Base-by-base conservation (phyloP, 148 eudicot genomes). In the Agrostemma githago region DNA sequence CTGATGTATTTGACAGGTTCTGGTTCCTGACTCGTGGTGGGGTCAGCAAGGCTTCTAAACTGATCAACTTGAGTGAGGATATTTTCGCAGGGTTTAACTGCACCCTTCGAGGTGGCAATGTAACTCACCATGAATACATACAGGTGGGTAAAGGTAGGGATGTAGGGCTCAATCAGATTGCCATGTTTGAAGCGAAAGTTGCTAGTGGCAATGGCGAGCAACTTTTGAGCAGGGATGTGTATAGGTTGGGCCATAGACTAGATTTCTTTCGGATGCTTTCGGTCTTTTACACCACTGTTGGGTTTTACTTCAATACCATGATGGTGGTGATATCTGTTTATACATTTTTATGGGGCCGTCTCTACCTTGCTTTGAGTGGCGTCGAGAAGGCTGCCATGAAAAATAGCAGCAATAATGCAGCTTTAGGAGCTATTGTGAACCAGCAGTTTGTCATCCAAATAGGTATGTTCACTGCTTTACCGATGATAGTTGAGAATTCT, bases 111-210 rank as follows among this genome's bases (percentile, higher is more conserved):
- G 87, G 93, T 51, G 98, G 98, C n/a, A 91, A 92, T 76, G 92
- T 94, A 19, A 91, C 98, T 1, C 98, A 94, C 68, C 97, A 94
- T 67, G 98, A 94, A 72, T 94, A 94, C 80, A 86, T 91, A 70
- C 98, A 94, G 79, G 97, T 94, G 80, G 98, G 98, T 51, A 94
- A 94, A 76, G 98, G 98, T 72, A 85, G 98, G 76, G 98, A 94
- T 78, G 98, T 94, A 19, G 98, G 98, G 72, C 78, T 94, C 72
- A 94, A 94, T 77, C 98, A 94, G 74, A 89, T 94, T 59, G 82
- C 98, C 74, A 91, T 94, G 92, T 94, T 94, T 82, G 98, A 94
- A 84, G 98, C 97, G n/a, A 94, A 94, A 79, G 96, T 94, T 80
- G 89, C 98, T 26, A 87, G 97, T 75, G 98, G 98, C 40, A 94